phyloP scores from a whole-genome alignment of 2,329 filamentous ascomycete genomes.

The Chalaropsis ovoidea region DNA sequence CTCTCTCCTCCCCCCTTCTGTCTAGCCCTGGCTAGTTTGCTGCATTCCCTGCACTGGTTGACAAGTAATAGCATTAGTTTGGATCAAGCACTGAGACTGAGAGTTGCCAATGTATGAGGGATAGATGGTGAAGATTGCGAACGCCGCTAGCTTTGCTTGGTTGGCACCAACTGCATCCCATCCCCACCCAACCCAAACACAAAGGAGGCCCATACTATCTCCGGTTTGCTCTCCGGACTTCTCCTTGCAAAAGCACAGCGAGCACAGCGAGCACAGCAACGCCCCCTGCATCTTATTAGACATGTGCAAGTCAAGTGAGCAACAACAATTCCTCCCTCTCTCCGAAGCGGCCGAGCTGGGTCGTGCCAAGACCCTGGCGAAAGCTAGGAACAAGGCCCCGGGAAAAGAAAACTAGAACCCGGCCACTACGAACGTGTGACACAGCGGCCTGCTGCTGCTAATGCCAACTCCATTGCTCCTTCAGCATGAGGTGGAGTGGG shows the following conservation, averaged over 20 bases:
- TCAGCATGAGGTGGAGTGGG: background rate
- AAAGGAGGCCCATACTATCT: slow-evolving; percentile 7
- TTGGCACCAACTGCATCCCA: background rate
- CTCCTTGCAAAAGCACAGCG: background rate
- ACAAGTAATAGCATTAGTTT: background rate
- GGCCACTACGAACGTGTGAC: slow-evolving; percentile 8
- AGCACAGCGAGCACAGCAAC: background rate
- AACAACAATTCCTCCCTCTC: background rate
- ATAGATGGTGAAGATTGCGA: background rate
- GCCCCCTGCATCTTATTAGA: background rate
- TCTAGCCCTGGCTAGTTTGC: background rate
- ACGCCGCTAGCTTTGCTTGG: background rate
- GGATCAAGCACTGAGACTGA: background rate
- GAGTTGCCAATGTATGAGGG: background rate
- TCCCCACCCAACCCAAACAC: slow-evolving; percentile 9
- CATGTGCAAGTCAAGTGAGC: background rate
- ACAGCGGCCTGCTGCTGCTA: background rate
- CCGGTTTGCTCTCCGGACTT: background rate
- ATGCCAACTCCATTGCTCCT: background rate
- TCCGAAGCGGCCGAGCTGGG: background rate
- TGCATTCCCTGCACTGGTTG: background rate
- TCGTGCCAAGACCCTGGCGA: background rate
- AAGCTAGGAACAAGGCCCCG: slow-evolving; percentile 1
- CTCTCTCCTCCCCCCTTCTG: background rate
- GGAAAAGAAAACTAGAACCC: slow-evolving; percentile 4